Evolutionary conservation across 192 early-diverging fungal species (phyloP), one percentile per base, ranked within the genome.

Genomic region (Coemansia sp.): DNA sequence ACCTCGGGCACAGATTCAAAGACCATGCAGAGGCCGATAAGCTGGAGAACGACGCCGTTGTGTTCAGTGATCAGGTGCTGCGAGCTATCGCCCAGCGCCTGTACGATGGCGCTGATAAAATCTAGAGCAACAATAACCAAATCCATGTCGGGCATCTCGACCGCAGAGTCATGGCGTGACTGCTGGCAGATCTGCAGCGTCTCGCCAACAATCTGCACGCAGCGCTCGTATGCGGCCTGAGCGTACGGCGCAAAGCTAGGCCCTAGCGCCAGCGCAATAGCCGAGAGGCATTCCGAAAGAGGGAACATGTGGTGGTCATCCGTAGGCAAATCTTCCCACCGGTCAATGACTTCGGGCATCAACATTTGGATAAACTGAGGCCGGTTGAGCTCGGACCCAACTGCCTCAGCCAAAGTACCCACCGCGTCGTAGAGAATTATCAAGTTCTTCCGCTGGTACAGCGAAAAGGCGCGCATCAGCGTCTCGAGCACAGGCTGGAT

Each of bases 51-150:
- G 36, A 88, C 84, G 26, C 85, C 88, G 72, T 88, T 87, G 76
- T 84, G 88, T 43, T 67, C 78, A 16, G 89, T 86, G 23, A 98
- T 88, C 65, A 97, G 84, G 26, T 79, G 76, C 67, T 94, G 93
- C 62, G 89, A 88, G 40, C 85, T 82, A 10, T 85, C 76, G 62
- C 89, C 90, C 60, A 99, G 82, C 8, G 94, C 98, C 84, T 98
- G 95, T 7, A 92, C 88, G 60, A 99, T 89, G 8, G 94, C 94
- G 71, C 91, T 91, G 62, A 99, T 83, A 74, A 99, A 85, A 77
- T 99, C 98, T 43, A 99, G 83, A 10, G 95, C 87, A 33, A 98
- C 94, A 70, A 99, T 92, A 71, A 98, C 91, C 79, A 96, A 92
- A 73, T 99, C 98, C 83, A 93, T 93, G 77, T 96, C 95, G 18